Percentiles rank a stretch among this genome's conserved stretches.
Conservation (phyloP, 1,284 basidiomycete genomes). For the Boletus nobilissimus region DNA sequence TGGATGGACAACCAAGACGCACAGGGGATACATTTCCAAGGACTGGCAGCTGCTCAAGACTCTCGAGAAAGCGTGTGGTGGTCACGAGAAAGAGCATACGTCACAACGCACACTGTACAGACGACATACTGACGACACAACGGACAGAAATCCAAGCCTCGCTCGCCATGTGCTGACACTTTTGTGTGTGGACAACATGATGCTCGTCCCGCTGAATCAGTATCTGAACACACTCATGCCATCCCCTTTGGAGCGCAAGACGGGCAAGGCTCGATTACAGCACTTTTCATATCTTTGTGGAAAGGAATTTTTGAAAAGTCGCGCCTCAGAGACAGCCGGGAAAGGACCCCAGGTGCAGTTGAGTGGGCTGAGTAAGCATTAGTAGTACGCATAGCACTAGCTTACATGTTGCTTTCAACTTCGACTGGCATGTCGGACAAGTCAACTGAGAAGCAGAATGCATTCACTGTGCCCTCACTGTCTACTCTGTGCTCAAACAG, state of each 20-base stretch:
- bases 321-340: not conserved
- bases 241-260: slow-evolving; percentile 60
- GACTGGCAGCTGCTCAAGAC: slow-evolving; percentile 78
- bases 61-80: slow-evolving; percentile 66
- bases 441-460: not conserved
- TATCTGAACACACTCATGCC: slow-evolving; percentile 94
- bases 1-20: slow-evolving; percentile 81
- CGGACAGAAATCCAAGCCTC: slow-evolving; percentile 68
- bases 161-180: slow-evolving; percentile 82
- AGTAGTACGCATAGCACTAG: too few relatives aligned
- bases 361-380: not conserved
- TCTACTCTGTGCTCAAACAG: slow-evolving; percentile 6
- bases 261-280: slow-evolving; percentile 58
- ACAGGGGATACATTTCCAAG: slow-evolving; percentile 89
- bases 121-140: not conserved
- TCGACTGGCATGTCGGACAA: too few relatives aligned
- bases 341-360: not conserved
- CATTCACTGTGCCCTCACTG: not conserved
- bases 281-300: slow-evolving; percentile 47
- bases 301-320: not conserved
- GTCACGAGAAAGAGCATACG: slow-evolving; percentile 64
- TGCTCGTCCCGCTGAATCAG: slow-evolving; percentile 92
- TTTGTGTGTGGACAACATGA: slow-evolving; percentile 88
- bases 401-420: too few relatives aligned
- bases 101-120: slow-evolving; percentile 25